Conservation (phyloP, 192 early-diverging fungal species). For the Allomyces macrogynus region DNA sequence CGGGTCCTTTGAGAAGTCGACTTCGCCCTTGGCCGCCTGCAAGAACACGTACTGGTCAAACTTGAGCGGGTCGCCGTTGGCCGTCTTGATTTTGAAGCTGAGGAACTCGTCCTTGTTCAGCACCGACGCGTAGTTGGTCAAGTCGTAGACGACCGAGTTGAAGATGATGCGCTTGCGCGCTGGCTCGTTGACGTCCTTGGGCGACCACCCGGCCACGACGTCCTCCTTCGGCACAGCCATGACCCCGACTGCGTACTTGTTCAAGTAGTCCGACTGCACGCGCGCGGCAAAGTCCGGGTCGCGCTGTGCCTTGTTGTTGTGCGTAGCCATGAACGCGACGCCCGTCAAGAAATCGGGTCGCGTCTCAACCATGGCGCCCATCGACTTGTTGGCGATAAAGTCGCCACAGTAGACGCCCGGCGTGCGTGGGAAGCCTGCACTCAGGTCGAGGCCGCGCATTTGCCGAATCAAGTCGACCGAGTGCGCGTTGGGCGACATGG, state of each 20-base stretch:
- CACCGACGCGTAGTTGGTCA: conserved; percentile 28
- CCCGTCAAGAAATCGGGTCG: conserved; percentile 3
- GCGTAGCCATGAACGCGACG: conserved; percentile 26
- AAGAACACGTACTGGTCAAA: background rate
- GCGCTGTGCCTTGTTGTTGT: conserved; percentile 1
- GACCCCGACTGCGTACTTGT: background rate
- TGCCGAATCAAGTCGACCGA: background rate
- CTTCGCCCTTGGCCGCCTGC: background rate
- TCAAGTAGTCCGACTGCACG: background rate
- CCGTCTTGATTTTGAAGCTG: background rate
- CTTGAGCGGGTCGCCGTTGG: background rate
- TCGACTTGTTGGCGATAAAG: background rate
- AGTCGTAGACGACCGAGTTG: conserved; percentile 48
- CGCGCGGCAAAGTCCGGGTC: background rate
- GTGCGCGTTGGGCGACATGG: background rate
- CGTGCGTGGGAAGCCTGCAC: background rate
- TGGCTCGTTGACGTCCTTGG: background rate
- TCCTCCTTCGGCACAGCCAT: background rate
- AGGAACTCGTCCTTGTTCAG: background rate
- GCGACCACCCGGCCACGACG: background rate
- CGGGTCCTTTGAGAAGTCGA: background rate
- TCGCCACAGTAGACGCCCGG: background rate
- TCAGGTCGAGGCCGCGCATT: background rate
- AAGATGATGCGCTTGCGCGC: conserved; percentile 37
- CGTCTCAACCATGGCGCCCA: background rate